Percentiles rank a stretch among this genome's conserved stretches.
Conservation (phyloP, 805 yeast species). For the Spencermartinsiella europaea region DNA sequence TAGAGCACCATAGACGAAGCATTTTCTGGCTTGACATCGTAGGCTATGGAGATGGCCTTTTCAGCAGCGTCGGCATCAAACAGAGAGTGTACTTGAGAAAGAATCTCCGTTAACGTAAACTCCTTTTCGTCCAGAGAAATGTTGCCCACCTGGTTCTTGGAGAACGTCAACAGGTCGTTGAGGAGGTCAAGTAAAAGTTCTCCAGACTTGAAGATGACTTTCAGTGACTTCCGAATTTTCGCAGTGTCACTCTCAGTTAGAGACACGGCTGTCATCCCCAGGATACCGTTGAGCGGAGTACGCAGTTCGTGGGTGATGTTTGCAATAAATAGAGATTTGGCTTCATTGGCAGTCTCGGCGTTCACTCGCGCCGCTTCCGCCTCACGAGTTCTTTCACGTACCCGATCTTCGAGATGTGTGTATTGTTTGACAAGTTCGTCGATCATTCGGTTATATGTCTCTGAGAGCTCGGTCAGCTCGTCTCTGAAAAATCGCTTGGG, state of each 20-base stretch:
- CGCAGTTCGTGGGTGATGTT: conserved; percentile 89
- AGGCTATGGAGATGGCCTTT: conserved; percentile 63
- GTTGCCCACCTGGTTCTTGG: conserved; percentile 78
- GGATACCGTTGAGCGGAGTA: conserved; percentile 91
- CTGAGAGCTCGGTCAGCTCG: conserved; percentile 82
- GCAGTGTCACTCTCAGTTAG: conserved; percentile 71
- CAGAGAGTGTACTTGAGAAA: conserved; percentile 73
- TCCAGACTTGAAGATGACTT: conserved; percentile 82
- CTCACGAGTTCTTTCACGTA: conserved; percentile 77
- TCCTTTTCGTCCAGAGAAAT: conserved; percentile 77
- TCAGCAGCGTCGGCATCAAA: conserved; percentile 51
- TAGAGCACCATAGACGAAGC: conserved; percentile 53
- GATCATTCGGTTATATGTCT: conserved; percentile 87
- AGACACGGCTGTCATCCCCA: conserved; percentile 93
- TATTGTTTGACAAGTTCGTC: conserved; percentile 83
- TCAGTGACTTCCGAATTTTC: conserved; percentile 65
- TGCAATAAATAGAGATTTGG: conserved; percentile 91
- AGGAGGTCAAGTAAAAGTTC: conserved; percentile 81
- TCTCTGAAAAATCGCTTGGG: conserved; percentile 38
- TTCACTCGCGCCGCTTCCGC: conserved; percentile 48
- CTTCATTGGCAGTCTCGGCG: conserved; percentile 77
- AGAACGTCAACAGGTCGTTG: conserved; percentile 83
- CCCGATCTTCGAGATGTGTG: conserved; percentile 80
- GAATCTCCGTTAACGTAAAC: conserved; percentile 69
- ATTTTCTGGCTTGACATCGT: conserved; percentile 51